A percentile compares a stretch with the other conserved stretches of the same genome.
These are phyloP conservation scores for Cordyceps pruinosa DNA, from an alignment of 2,329 filamentous ascomycete genomes.

Conservation along the genomic window DNA sequence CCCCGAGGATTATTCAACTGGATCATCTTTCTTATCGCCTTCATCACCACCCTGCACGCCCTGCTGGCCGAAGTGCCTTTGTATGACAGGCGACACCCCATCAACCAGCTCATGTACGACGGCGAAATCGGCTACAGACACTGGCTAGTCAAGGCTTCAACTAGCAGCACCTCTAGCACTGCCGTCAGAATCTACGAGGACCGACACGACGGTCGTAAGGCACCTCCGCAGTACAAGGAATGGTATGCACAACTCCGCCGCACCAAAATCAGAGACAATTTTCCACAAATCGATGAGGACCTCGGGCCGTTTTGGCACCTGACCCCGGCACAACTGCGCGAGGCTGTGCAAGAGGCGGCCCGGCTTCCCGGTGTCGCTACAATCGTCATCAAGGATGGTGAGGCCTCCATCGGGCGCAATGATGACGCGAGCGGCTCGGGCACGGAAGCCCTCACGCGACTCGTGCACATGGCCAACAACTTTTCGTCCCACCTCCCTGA, in stretches of 20 bases:
- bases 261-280: slow-evolving; percentile 74
- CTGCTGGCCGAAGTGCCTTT: slow-evolving; percentile 31
- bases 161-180: slow-evolving; percentile 39
- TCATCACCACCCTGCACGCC: background rate
- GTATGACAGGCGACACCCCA: slow-evolving; percentile 34
- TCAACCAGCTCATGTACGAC: slow-evolving; percentile 44
- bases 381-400: slow-evolving; percentile 57
- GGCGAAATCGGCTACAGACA: slow-evolving; percentile 40
- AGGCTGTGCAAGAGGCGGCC: slow-evolving; percentile 40
- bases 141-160: slow-evolving; percentile 41
- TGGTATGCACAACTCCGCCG: slow-evolving; percentile 75
- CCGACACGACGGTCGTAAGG: slow-evolving; percentile 55
- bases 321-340: slow-evolving; percentile 59
- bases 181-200: slow-evolving; percentile 45
- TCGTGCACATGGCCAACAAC: slow-evolving; percentile 59
- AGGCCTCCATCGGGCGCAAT: slow-evolving; percentile 36
- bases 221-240: slow-evolving; percentile 74
- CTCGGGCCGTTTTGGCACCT: slow-evolving; percentile 73
- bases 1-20: slow-evolving; percentile 24
- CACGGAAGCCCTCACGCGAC: slow-evolving; percentile 34
- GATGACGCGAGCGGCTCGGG: slow-evolving; percentile 25
- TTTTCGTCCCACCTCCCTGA: slow-evolving; percentile 70
- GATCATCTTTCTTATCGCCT: background rate
- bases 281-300: slow-evolving; percentile 69
- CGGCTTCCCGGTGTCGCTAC: slow-evolving; percentile 37